Base-by-base conservation (phyloP, 2,329 filamentous ascomycete genomes). In the Colletotrichum eremochloae region DNA sequence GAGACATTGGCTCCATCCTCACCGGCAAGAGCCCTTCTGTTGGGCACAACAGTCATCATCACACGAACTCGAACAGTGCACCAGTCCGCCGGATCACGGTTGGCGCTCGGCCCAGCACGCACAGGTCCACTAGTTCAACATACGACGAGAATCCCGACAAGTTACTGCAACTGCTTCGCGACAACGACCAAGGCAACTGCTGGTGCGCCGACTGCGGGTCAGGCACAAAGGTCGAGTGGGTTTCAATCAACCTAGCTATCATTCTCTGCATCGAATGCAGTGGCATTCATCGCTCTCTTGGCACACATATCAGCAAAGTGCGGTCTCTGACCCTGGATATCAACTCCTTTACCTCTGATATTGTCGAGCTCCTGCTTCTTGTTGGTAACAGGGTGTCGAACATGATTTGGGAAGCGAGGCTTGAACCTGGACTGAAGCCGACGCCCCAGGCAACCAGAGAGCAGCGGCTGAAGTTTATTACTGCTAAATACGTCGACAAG, bases 201-300 rank as follows among this genome's bases (percentile, higher is more conserved):
- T 93, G 93, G 89, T 99, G 96, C 80, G 96, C 96, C 20, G 96
- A 99, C 81, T 99, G 96, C 79, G 94, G 94, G 14, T 97, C 95
- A 9, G 92, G 93, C 44, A 90, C 91, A 78, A 98, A 98, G 84
- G 95, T 97, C 31, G 96, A 99, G 82, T 99, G 96, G 96, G 96
- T 98, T 38, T 98, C 96, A 0, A 97, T 99, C 83, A 99, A 99
- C 78, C 87, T 99, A 5, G 96, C 94, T 57, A 97, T 99, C 72
- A 92, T 99, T 66, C 88, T 99, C 29, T 99, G 96, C 84, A 98
- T 98, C 80, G 96, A 99, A 82, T 99, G 96, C 83, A 97, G 95
- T 80, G 96, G 96, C 74, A 98, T 99, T 74, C 96, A 99, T 82
- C 91, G 96, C 53, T 98, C 96, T 1, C 88, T 99, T 4, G 96